Evolutionary conservation across 352 stramenopile species (phyloP).

Genomic region (Pythium dissimile): DNA sequence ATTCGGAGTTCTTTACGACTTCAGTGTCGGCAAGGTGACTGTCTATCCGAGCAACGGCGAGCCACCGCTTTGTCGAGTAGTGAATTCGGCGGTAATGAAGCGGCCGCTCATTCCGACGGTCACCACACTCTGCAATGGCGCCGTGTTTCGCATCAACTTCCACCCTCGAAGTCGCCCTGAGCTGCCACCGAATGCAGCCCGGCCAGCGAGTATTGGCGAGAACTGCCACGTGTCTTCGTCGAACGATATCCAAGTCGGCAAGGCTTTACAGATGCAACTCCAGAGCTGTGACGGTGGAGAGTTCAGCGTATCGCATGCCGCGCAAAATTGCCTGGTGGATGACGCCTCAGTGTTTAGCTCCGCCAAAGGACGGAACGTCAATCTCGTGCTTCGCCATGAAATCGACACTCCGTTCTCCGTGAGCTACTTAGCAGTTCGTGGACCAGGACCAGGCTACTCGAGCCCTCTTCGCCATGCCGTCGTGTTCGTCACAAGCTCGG

Average conservation of each 20-base stretch:
- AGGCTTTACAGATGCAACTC: slow-evolving; percentile 63
- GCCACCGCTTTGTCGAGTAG: slow-evolving; percentile 31
- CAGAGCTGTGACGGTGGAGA: slow-evolving; percentile 74
- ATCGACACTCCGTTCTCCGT: slow-evolving; percentile 79
- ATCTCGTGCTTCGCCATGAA: slow-evolving; percentile 76
- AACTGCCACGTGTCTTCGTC: slow-evolving; percentile 44
- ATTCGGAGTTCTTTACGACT: slow-evolving; percentile 81
- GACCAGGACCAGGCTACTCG: slow-evolving; percentile 74
- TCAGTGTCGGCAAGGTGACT: slow-evolving; percentile 51
- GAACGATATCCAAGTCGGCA: slow-evolving; percentile 71
- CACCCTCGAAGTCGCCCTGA: slow-evolving; percentile 51
- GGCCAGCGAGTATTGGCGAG: slow-evolving; percentile 27
- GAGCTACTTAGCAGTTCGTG: slow-evolving; percentile 67
- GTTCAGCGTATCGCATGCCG: slow-evolving; percentile 66
- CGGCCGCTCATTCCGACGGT: slow-evolving; percentile 52
- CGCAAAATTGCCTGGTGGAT: slow-evolving; percentile 71
- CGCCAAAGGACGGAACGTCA: slow-evolving; percentile 63
- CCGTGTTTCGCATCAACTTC: slow-evolving; percentile 64
- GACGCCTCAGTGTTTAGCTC: slow-evolving; percentile 84
- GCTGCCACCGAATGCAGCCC: slow-evolving; percentile 29
- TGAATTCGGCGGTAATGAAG: slow-evolving; percentile 28
- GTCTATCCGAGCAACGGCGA: slow-evolving; percentile 51
- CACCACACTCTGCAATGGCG: slow-evolving; percentile 67
- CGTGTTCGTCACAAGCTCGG: slow-evolving; percentile 69
- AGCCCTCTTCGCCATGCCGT: slow-evolving; percentile 58